These are phyloP conservation scores for Ceratocystis harringtonii DNA, from an alignment of 2,329 filamentous ascomycete species.

Conservation along the genomic window DNA sequence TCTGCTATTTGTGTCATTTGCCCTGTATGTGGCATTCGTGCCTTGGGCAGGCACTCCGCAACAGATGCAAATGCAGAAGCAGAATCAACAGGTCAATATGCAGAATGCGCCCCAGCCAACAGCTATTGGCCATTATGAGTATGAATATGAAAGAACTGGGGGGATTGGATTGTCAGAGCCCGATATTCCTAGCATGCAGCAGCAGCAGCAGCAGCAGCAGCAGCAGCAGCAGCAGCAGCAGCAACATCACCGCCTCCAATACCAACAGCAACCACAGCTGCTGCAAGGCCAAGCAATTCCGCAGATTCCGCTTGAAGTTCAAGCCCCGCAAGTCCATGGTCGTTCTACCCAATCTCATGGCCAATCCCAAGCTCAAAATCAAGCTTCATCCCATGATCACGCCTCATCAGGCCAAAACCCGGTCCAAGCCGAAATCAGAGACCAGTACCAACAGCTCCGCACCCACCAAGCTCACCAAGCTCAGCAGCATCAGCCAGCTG, in stretches of 20 bases:
- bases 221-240: neutral
- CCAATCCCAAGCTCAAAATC: slow-evolving; percentile 5
- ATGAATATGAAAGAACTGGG: slow-evolving; percentile 1
- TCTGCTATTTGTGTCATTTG: slow-evolving; percentile 16
- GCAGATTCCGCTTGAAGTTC: neutral
- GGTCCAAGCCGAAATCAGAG: slow-evolving; percentile 4
- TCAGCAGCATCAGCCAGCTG: neutral
- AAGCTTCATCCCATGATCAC: neutral
- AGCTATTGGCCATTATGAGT: neutral
- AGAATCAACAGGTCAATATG: slow-evolving; percentile 11
- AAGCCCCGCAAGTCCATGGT: slow-evolving; percentile 2
- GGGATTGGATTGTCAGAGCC: neutral
- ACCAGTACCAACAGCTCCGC: slow-evolving; percentile 3
- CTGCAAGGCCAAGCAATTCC: neutral
- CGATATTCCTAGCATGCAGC: slow-evolving; percentile 7
- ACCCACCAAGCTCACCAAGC: neutral
- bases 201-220: neutral
- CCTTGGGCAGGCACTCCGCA: slow-evolving; percentile 14
- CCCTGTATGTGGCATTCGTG: slow-evolving; percentile 17
- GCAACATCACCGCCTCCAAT: neutral
- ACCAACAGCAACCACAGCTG: neutral
- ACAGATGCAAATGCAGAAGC: slow-evolving; percentile 7
- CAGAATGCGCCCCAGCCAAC: neutral
- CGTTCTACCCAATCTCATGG: neutral
- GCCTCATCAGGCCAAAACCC: neutral